Evolutionary conservation across 2,329 filamentous ascomycete genomes (phyloP).

Genomic region (Leptographium radiaticola): DNA sequence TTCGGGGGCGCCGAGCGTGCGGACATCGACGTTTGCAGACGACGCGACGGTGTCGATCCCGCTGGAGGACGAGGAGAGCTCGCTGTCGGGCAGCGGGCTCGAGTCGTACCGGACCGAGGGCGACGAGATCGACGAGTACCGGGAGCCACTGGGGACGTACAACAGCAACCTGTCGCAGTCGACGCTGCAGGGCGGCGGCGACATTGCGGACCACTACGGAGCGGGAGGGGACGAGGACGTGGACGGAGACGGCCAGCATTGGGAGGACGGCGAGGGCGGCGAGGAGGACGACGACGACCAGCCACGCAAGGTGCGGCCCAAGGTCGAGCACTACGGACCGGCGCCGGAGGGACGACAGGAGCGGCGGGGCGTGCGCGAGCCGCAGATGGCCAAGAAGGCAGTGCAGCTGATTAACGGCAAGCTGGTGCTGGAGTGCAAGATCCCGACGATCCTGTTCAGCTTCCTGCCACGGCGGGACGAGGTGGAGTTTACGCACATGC

Average conservation of each 20-base stretch:
- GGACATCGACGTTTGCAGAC: conserved; percentile 44
- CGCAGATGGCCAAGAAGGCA: conserved; percentile 85
- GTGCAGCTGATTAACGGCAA: conserved; percentile 96
- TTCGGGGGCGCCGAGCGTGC: conserved; percentile 23
- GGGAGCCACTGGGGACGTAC: conserved; percentile 29
- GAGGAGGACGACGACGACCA: not conserved
- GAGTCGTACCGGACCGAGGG: conserved; percentile 5
- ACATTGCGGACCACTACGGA: not conserved
- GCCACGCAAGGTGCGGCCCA: conserved; percentile 16
- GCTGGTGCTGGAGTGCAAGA: conserved; percentile 96
- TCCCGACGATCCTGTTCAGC: conserved; percentile 94
- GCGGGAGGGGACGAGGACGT: conserved; percentile 13
- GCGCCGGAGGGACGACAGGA: conserved; percentile 80
- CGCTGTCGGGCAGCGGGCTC: conserved; percentile 49
- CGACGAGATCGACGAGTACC: conserved; percentile 40
- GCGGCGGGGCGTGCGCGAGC: conserved; percentile 71
- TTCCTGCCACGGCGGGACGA: conserved; percentile 89
- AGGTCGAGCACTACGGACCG: conserved; percentile 72
- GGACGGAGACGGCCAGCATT: conserved; percentile 6
- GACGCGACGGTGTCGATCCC: conserved; percentile 63
- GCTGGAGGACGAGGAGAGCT: conserved; percentile 39
- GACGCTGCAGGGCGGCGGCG: conserved; percentile 35
- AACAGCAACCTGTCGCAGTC: conserved; percentile 34
- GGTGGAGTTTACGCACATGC: conserved; percentile 90
- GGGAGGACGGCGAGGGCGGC: not conserved